Conservation (phyloP, 2,329 filamentous ascomycete species). For the Penicillium rolfsii region DNA sequence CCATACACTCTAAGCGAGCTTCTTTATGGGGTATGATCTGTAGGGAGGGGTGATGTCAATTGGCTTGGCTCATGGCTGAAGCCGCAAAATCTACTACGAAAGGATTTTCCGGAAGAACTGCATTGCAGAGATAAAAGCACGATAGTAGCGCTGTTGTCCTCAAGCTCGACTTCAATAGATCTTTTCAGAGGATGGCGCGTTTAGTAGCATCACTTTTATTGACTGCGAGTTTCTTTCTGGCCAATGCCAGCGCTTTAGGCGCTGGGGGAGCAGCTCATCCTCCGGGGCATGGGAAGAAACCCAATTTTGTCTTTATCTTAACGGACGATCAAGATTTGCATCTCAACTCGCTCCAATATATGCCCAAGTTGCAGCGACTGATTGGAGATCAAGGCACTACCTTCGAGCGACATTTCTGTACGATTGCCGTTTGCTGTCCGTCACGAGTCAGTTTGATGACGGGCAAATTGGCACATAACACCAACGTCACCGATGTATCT, state of each 20-base stretch:
- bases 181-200: background rate
- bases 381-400: slow-evolving; percentile 60
- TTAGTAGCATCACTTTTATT: background rate
- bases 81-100: background rate
- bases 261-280: background rate
- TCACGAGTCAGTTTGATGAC: slow-evolving; percentile 66
- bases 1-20: background rate
- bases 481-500: slow-evolving; percentile 61
- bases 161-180: too few species aligned
- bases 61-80: background rate
- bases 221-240: background rate
- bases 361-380: slow-evolving; percentile 56
- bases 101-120: background rate
- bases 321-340: slow-evolving; percentile 67
- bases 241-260: background rate
- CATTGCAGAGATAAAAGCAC: background rate
- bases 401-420: slow-evolving; percentile 63
- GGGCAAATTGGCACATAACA: slow-evolving; percentile 68
- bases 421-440: slow-evolving; percentile 67
- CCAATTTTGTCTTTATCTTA: slow-evolving; percentile 69
- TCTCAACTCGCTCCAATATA: slow-evolving; percentile 50
- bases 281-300: slow-evolving; percentile 22
- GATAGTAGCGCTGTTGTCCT: background rate
- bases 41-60: background rate
- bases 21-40: background rate